Evolutionary conservation across 768 basidiomycete species (phyloP), one percentile per base, ranked within the genome.

Genomic region (Pleurotus pulmonarius): DNA sequence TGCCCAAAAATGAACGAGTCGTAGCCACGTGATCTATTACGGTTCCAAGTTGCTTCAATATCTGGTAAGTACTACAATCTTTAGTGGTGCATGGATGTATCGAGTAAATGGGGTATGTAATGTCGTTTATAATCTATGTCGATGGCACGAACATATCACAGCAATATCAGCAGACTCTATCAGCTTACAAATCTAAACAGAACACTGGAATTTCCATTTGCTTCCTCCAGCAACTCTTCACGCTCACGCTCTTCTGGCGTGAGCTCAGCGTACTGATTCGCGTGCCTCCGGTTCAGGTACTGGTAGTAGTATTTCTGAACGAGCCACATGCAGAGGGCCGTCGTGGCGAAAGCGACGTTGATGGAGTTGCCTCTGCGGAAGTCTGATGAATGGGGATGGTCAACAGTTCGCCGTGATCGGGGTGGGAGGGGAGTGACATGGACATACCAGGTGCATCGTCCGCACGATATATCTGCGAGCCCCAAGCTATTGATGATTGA

Each of bases 301-400:
- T n/a, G 38, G 40, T 63, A 63, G 38, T 59, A 61, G 13, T 12
- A 43, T 45, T 61, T 63, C 44, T 63, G 62, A 18, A 58, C 48
- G 40, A 63, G 51, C 62, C 62, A 63, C 3, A 63, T 39, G 22
- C 56, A 39, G 3, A 58, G 39, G 11, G 62, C 58, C 15, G 49
- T 38, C 6, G 49, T 53, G 26, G 61, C 58, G 41, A 63, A 61
- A 3, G 46, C 59, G 24, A 63, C 59, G 44, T 63, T 63, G 44
- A 63, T 61, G 13, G 57, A 46, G 26, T 60, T 62, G 20, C 61
- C 61, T n/a, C 52, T 51, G 11, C 49, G 49, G 49, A 61, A 62
- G 29, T 62, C 60, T 58, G 9, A n/a, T 4, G n/a, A 16, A 39
- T 3, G 18, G 24, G 24, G 16, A 18, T 13, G 4, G 13, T 5